Evolutionary conservation across 768 basidiomycete genomes (phyloP).

Genomic region (Xanthoconium stramineum): DNA sequence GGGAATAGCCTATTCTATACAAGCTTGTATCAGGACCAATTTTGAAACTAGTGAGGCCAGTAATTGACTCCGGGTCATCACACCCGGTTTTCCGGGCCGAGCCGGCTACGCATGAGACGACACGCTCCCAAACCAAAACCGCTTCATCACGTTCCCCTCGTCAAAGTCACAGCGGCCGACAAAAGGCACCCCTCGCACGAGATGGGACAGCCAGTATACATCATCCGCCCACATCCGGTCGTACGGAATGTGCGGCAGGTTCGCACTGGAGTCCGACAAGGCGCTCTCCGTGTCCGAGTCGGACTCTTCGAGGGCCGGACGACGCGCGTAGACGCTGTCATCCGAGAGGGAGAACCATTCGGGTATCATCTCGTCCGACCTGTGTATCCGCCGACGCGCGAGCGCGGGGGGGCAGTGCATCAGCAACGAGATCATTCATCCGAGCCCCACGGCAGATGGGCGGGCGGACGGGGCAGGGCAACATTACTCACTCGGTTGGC

Average conservation of each 20-base stretch:
- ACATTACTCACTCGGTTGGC: constrained; percentile 58
- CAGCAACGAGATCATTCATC: too few species aligned
- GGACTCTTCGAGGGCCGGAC: not conserved
- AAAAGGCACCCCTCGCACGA: constrained; percentile 43
- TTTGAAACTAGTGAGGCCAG: too few species aligned
- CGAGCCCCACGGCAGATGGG: not conserved
- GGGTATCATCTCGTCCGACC: constrained; percentile 87
- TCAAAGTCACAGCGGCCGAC: constrained; percentile 59
- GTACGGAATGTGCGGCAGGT: constrained; percentile 54
- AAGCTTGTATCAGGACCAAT: too few species aligned
- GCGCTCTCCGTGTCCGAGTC: too few species aligned
- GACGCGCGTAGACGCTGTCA: constrained; percentile 16
- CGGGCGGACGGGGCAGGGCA: too few species aligned
- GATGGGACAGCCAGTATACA: constrained; percentile 62
- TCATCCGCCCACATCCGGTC: constrained; percentile 61
- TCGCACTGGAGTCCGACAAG: not conserved
- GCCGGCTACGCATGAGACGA: not conserved
- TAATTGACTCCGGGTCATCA: too few species aligned
- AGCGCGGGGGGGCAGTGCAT: too few species aligned
- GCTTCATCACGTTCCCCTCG: constrained; percentile 75
- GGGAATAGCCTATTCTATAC: too few species aligned
- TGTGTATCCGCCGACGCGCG: constrained; percentile 24
- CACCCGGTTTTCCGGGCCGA: too few species aligned
- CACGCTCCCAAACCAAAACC: constrained; percentile 72
- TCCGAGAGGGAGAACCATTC: constrained; percentile 60